These are phyloP conservation scores for Fomitopsis serialis DNA, from an alignment of 768 basidiomycete species.

Conservation along the genomic window DNA sequence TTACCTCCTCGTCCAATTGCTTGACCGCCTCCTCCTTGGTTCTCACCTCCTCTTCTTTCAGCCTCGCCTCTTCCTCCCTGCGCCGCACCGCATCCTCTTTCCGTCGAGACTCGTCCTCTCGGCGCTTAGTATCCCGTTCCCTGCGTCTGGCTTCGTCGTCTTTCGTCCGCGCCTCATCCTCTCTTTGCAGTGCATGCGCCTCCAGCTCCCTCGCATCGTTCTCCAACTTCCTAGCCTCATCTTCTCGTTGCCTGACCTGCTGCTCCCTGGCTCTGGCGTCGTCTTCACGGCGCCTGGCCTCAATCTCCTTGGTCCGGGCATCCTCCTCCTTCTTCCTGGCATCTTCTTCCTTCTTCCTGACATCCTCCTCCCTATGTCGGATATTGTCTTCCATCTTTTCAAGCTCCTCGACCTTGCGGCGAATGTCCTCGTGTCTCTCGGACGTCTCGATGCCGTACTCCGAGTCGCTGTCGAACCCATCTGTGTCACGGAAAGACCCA, in stretches of 20 bases:
- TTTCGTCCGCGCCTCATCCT: slow-evolving; percentile 27
- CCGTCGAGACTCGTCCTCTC: too few species aligned
- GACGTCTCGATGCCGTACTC: slow-evolving; percentile 9
- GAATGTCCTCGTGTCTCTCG: slow-evolving; percentile 1
- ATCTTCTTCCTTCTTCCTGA: slow-evolving; percentile 6
- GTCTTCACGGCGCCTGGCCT: slow-evolving; percentile 13
- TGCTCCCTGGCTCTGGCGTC: slow-evolving; percentile 13
- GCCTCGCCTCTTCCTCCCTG: slow-evolving; percentile 32
- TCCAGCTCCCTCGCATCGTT: slow-evolving; percentile 19
- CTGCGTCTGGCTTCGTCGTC: slow-evolving; percentile 19
- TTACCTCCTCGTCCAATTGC: slow-evolving; percentile 14
- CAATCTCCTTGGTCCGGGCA: slow-evolving; percentile 11
- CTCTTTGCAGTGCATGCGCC: slow-evolving; percentile 25
- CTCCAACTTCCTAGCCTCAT: slow-evolving; percentile 17
- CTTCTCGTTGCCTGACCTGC: slow-evolving; percentile 15
- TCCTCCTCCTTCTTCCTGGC: slow-evolving; percentile 9
- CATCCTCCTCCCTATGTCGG: slow-evolving; percentile 3
- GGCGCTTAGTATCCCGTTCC: slow-evolving; percentile 28
- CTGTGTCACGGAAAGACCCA: slow-evolving; percentile 10
- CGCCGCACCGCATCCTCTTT: slow-evolving; percentile 18
- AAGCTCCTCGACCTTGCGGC: neutral
- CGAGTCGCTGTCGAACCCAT: slow-evolving; percentile 13
- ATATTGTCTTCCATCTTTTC: slow-evolving; percentile 5
- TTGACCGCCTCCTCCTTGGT: slow-evolving; percentile 11
- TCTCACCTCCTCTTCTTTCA: slow-evolving; percentile 16